Evolutionary conservation across 2,329 filamentous ascomycete species (phyloP).

Genomic region (Fusarium sp.): DNA sequence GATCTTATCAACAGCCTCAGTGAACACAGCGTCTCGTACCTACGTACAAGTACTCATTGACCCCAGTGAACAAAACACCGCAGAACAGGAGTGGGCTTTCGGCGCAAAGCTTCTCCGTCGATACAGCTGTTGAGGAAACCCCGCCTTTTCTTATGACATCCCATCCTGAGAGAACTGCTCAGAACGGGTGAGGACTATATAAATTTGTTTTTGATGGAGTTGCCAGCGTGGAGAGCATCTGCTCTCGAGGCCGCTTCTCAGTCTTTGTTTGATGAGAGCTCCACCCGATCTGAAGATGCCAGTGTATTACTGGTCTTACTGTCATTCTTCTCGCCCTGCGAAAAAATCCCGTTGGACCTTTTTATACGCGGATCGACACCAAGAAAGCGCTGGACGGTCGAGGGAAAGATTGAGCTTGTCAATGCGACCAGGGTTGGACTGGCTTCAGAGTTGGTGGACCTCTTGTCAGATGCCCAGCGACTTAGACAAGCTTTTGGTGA

Average conservation of each 20-base stretch:
- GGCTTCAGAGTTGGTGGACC: slow-evolving; percentile 9
- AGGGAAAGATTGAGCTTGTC: slow-evolving; percentile 40
- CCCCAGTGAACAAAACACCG: slow-evolving; percentile 8
- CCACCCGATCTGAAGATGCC: slow-evolving; percentile 32
- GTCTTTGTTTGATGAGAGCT: slow-evolving; percentile 24
- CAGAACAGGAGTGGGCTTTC: slow-evolving; percentile 13
- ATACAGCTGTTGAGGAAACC: slow-evolving; percentile 14
- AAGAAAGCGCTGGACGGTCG: slow-evolving; percentile 42
- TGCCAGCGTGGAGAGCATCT: slow-evolving; percentile 31
- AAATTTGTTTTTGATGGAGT: slow-evolving; percentile 16
- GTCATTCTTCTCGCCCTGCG: slow-evolving; percentile 38
- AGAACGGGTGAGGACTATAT: slow-evolving; percentile 1
- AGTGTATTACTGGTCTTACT: slow-evolving; percentile 36
- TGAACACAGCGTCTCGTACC: not conserved
- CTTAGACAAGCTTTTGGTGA: slow-evolving; percentile 26
- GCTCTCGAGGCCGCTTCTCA: slow-evolving; percentile 35
- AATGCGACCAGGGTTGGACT: slow-evolving; percentile 49
- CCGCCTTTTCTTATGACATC: slow-evolving; percentile 11
- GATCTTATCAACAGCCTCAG: not conserved
- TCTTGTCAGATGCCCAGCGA: slow-evolving; percentile 26
- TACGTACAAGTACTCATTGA: not conserved
- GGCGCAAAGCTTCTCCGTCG: slow-evolving; percentile 15
- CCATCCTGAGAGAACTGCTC: not conserved
- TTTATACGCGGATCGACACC: slow-evolving; percentile 34
- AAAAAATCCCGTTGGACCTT: slow-evolving; percentile 38